Percentiles rank a stretch among this genome's conserved stretches.
These are phyloP conservation scores for Penicillium sumatraense DNA, from an alignment of 2,329 filamentous ascomycete genomes.

Conservation along the genomic window DNA sequence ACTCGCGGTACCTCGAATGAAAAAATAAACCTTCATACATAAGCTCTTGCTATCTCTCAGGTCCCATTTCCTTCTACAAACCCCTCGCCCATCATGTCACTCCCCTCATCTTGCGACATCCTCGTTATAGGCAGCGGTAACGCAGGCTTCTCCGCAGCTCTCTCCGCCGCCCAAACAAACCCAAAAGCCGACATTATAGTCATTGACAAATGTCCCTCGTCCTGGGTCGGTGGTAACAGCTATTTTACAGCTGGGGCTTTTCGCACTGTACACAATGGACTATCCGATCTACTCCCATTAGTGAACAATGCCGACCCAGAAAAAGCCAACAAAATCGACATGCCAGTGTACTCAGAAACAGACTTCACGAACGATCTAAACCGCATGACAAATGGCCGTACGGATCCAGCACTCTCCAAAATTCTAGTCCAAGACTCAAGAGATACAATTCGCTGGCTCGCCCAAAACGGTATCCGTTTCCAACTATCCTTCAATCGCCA, in stretches of 20 bases:
- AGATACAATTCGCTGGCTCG: slow-evolving; percentile 60
- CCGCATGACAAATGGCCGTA: slow-evolving; percentile 60
- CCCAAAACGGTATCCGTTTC: slow-evolving; percentile 59
- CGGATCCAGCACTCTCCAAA: slow-evolving; percentile 55
- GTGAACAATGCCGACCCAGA: slow-evolving; percentile 62
- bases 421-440: slow-evolving; percentile 59
- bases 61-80: no score
- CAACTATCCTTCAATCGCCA: slow-evolving; percentile 68
- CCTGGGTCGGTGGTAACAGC: slow-evolving; percentile 66
- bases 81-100: background rate
- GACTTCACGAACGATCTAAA: slow-evolving; percentile 63
- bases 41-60: no score
- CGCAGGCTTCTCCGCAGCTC: slow-evolving; percentile 65
- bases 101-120: slow-evolving; percentile 28
- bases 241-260: slow-evolving; percentile 70
- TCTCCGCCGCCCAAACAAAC: slow-evolving; percentile 57
- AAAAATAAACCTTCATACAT: background rate
- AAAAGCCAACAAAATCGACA: slow-evolving; percentile 58
- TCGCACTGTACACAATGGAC: slow-evolving; percentile 60
- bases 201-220: slow-evolving; percentile 63
- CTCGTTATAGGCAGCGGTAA: slow-evolving; percentile 68
- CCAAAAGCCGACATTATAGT: slow-evolving; percentile 51
- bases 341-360: slow-evolving; percentile 59
- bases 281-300: slow-evolving; percentile 62
- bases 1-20: no score